Base-by-base conservation (phyloP, 129 eudicot species). In the Pseudognaphalium luteoalbum region DNA sequence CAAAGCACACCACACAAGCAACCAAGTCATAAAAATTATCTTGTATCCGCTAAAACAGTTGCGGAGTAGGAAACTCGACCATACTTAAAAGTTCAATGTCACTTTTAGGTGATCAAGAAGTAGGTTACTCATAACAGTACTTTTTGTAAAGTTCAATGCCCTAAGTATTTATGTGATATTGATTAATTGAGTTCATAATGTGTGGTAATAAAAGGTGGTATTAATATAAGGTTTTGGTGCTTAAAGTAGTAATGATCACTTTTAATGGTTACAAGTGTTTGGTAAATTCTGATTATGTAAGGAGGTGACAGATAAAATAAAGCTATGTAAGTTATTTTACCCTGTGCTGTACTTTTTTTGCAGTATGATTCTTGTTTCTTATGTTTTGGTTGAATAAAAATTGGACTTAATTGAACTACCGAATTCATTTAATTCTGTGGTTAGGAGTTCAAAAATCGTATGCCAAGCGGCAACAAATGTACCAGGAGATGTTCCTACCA, bases 391-490 rank as follows among this genome's bases (percentile, higher is more conserved):
- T 22, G 8, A 25, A 69, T 69, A n/a, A 29, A 10, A 59, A 14
- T 47, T 47, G 5, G 37, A 42, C 75, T 59, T 74, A 19, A 34
- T 42, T 59, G 35, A 67, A 74, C 65, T 58, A 39, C 20, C 29
- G 10, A 47, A 30, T 58, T 59, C 7, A 20, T 56, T 47, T 17
- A 42, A 65, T 79, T 80, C 68, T 66, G 61, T 77, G 70, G 35
- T 81, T 81, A 91, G 96, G 88, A 74, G 81, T 51, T 74, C 93
- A 22, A 77, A 73, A 78, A 52, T 89, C 82, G 29, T 25, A 25
- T 94, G 96, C 85, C 86, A 87, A 75, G 96, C 97, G 64, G 84
- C 97, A 50, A 72, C 99, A 74, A 78, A 91, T 82, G 88, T 77
- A 68, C 86, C 99, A 14, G 97, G 96, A 83, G 99, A 94, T 63